Base-by-base conservation (phyloP, 2,329 filamentous ascomycete genomes). In the Fusarium sp. region DNA sequence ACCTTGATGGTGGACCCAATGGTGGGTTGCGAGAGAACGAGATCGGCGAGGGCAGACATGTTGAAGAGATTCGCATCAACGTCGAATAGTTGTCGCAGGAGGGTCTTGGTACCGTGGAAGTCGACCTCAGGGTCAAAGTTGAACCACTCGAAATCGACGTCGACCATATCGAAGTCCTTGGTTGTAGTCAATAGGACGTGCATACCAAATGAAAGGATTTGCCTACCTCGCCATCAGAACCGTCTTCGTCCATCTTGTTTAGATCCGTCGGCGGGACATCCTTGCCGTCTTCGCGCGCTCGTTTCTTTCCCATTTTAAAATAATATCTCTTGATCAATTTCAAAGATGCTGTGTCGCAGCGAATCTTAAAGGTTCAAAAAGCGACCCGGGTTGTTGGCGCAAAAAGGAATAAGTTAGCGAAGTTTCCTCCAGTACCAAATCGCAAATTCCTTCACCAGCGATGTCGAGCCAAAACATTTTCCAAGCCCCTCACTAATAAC, bases 101-200 rank as follows among this genome's bases (percentile, higher is more conserved):
- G 89, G 13, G 90, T 92, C 81, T 98, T 98, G 75, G 97, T 89
- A 64, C 96, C 96, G 82, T 98, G 95, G 82, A 98, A 98, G 82
- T 99, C 96, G 76, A 97, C 88, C 11, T 92, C 90, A 4, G 93
- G 87, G 76, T 96, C 92, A 69, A 95, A 97, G 83, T 98, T 97
- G 85, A 98, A 99, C 93, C 94, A 98, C 84, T 99, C 96, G 78
- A 99, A 99, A 73, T 98, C 95, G 63, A 98, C 94, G 79, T 98
- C 92, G 73, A 99, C 90, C 80, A 95, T 92, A 79, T 97, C 93
- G 78, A 94, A 92, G 77, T 97, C 93, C 93, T 97, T 41, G n/a
- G 10, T 13, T 20, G 10, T 23, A 44, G 35, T 76, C 30, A 73
- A 66, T 59, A 9, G 38, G 30, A 27, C 45, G 72, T 40, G 73